Evolutionary conservation across 805 yeast species (phyloP), one percentile per base, ranked within the genome.

Genomic region (Suhomyces faveliae): DNA sequence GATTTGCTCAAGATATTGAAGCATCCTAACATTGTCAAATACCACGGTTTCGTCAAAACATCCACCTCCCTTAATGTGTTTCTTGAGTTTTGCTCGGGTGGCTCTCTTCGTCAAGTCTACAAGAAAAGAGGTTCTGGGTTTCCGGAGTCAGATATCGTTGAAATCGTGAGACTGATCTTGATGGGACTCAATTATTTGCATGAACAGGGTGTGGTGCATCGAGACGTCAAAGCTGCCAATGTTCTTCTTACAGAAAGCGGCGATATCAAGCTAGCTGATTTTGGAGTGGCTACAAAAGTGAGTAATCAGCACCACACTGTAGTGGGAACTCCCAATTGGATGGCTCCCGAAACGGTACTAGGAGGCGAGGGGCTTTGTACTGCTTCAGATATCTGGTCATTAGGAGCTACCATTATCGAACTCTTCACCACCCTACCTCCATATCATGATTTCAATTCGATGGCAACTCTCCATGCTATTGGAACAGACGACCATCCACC

Each of bases 141-240:
- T 37, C 77, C 83, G 0, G 92, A 86, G 56, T 47, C 56, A 4
- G 73, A 82, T 47, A 74, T 80, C 5, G 69, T 76, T 1, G 61
- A 62, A 6, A 83, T 76, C 55, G 81, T 79, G 27, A 61, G 61
- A 25, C 85, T 81, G 62, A 81, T 83, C 3, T 61, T 86, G 8
- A 61, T 72, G 21, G 92, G 90, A 0, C 67, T 86, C n/a, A 68
- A 59, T 8, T 86, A 83, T 57, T 67, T 86, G 29, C 90, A 85
- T 55, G 76, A 71, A n/a, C 85, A 83, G 58, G 88, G 88, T 40
- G 85, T 86, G 15, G 84, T 86, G 9, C 94, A 86, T 60, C 70
- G 98, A 51, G 98, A 92, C 64, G 87, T 92, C 45, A 92, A 91
- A 62, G 96, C 97, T 1, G 98, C 97, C 0, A 92, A 92, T 63